Base-by-base conservation (phyloP, 345 rosid species). In the Cardamine chenopodiifolia region DNA sequence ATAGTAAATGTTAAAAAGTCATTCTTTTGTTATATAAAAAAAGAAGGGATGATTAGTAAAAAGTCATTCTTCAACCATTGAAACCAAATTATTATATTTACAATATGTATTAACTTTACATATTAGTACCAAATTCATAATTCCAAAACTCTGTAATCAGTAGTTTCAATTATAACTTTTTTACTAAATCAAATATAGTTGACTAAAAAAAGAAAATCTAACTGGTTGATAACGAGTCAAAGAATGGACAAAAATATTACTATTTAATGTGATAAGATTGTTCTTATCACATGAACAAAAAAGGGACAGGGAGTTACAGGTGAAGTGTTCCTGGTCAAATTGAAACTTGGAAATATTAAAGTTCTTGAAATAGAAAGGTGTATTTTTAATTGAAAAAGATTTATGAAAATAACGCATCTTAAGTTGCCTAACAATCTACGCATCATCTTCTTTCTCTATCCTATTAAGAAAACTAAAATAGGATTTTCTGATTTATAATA, bases 321-420 rank as follows among this genome's bases (percentile, higher is more conserved):
- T 76, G 79, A 76, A 76, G 79, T 69, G 79, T 76, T 69, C 57
- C 79, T 76, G 75, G 79, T 76, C 79, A 76, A 76, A 76, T 69
- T 76, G 70, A 69, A 76, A 62, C 79, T 69, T 68, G 70, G 65
- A 69, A 69, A 69, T 76, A 53, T 32, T 76, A 69, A 76, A 76
- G 79, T 68, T 75, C 31, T 40, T 75, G 74, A 75, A 8, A 34
- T 32, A 8, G 79, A 76, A 62, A 76, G 74, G 75, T 69, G 53
- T 69, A 42, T 52, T 44, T 67, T 68, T 34, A 20, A 62, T 52
- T 68, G 57, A 76, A 32, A 75, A 40, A n/a, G 39, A 61, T 22
- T 52, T 35, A 44, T 23, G 50, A 44, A 32, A 62, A 62, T 17
- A 9, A 69, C 74, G 62, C 50, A 61, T 42, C 70, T 53, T 68